Base-by-base conservation (phyloP, 1,139 yeast species). In the Blastobotrys capitulatus region DNA sequence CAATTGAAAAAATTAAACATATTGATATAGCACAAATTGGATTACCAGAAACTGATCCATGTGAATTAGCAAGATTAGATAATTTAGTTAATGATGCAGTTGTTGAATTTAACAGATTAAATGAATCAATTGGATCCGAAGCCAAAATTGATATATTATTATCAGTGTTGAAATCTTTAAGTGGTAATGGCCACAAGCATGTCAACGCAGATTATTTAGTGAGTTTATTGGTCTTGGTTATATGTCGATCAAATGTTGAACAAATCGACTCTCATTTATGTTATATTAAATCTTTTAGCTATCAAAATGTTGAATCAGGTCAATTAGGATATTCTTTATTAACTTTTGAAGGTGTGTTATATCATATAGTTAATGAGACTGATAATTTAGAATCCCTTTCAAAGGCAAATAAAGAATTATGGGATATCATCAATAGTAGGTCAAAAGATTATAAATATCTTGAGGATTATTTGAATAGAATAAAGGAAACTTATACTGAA, bases 131-230 rank as follows among this genome's bases (percentile, higher is more conserved):
- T 9, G 77, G 77, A 35, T 80, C 83, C 61, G 63, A 72, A 1
- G 71, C 71, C 6, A 87, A 87, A 61, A 70, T 80, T 15, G 69
- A 70, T 1, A 72, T 81, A 0, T 62, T 89, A 2, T 63, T 77
- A 3, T 69, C 75, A 1, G 79, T 90, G 0, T 70, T 89, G 37
- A 71, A 74, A 42, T 66, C 71, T 0, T 62, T 88, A 15, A 46
- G 44, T 38, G 48, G 42, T 41, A 39, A 42, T 16, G 47, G 44
- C 34, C 52, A 47, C 13, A 56, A 32, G 10, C 1, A 49, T 2
- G 72, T 88, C 12, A 92, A 85, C 64, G 97, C 97, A 0, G 97
- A 90, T 61, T 80, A 86, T 0, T 69, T 90, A 36, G 77, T 90
- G 6, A 83, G 90, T 1, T 69, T 89, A 46, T 68, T 90, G 52